A percentile compares a stretch with the other conserved stretches of the same genome.
phyloP scores from a whole-genome alignment of 352 stramenopile genomes.

The Globisporangium carolinianum region DNA sequence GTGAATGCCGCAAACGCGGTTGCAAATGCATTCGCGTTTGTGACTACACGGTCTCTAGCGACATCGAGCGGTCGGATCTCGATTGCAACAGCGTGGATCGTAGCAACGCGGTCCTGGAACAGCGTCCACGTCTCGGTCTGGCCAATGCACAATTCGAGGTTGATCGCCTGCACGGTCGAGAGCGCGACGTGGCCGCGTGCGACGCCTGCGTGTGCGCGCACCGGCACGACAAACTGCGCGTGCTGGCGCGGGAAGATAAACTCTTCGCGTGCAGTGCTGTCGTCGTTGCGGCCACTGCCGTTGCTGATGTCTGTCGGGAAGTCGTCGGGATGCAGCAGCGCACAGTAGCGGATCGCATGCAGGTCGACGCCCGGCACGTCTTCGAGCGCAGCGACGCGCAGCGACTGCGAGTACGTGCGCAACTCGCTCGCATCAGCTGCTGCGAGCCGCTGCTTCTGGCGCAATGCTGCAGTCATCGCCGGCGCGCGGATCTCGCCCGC shows the following conservation, averaged over 20 bases:
- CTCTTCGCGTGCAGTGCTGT: slow-evolving; percentile 11
- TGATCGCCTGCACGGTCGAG: slow-evolving; percentile 60
- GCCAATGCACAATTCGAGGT: slow-evolving; percentile 72
- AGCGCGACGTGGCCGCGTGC: slow-evolving; percentile 51
- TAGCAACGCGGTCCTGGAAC: slow-evolving; percentile 47
- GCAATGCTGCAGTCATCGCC: slow-evolving; percentile 48
- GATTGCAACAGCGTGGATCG: slow-evolving; percentile 41
- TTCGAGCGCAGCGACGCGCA: slow-evolving; percentile 42
- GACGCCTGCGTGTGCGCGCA: slow-evolving; percentile 29
- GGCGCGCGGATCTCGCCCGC: slow-evolving; percentile 72
- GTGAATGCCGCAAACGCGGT: slow-evolving; percentile 42
- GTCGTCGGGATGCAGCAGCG: slow-evolving; percentile 51
- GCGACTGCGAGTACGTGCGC: slow-evolving; percentile 23
- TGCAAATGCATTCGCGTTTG: slow-evolving; percentile 47
- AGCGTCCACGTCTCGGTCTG: slow-evolving; percentile 68
- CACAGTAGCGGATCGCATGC: slow-evolving; percentile 34
- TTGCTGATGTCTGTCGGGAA: slow-evolving; percentile 25
- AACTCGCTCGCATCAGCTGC: background rate
- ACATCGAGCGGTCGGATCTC: slow-evolving; percentile 55
- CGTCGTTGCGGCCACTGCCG: background rate
- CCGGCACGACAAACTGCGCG: slow-evolving; percentile 69
- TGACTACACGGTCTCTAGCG: slow-evolving; percentile 10
- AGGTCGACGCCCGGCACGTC: slow-evolving; percentile 17
- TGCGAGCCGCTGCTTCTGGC: slow-evolving; percentile 33
- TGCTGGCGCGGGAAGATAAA: slow-evolving; percentile 62